Evolutionary conservation across 169 alveolate species (phyloP), one percentile per base, ranked within the genome.

Genomic region (Plasmodium adleri): DNA sequence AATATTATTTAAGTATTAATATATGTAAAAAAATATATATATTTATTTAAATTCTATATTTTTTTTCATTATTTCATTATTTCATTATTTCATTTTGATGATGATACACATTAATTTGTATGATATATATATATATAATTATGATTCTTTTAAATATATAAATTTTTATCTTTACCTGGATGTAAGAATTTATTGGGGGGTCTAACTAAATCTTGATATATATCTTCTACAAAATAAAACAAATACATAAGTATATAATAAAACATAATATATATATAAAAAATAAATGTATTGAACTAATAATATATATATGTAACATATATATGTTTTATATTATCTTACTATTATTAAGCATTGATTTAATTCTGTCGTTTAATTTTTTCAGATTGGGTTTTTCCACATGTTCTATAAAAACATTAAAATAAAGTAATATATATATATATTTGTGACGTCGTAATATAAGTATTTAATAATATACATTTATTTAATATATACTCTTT

Each of bases 111-210:
- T 26, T 26, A 1, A 26, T 26, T 26, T 26, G 32, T 26, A 26
- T 26, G 1, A 26, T 26, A 26, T 26, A 26, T 26, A 26, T 26
- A 26, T 26, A 26, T 26, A 26, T 26, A 26, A 26, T 26, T 26
- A 26, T 26, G 32, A 26, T 93, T 45, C 72, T 59, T 62, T 52
- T 91, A 3, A 93, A 91, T 32, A 72, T 78, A 20, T 86, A 89
- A 66, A 72, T 75, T 12, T 92, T 93, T 92, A 74, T 64, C 17
- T 64, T 28, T 92, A 94, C 96, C 96, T 92, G 96, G 96, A 60
- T 94, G 74, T 45, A 94, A 66, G 49, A 94, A 94, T 74, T 83
- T 94, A 58, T 94, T 94, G 26, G 93, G 94, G 60, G 92, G 92
- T 58, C 49, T 66, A 63, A 76, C 73, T 20, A 93, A 92, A 13